Evolutionary conservation across 1,284 basidiomycete genomes (phyloP).

Genomic region (Heimioporus punctisporus): DNA sequence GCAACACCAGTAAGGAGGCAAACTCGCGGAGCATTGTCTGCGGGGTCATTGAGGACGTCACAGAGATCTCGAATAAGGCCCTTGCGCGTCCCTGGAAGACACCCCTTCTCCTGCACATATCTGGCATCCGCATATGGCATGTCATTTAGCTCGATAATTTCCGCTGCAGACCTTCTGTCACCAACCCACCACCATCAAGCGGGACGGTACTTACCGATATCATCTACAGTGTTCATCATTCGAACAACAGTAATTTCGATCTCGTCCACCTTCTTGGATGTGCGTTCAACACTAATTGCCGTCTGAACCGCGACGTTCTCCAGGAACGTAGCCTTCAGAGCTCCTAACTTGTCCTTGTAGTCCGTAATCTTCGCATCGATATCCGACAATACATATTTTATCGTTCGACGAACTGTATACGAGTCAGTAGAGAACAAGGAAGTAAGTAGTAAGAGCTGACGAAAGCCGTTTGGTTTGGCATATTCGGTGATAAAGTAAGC

Average conservation of each 20-base stretch:
- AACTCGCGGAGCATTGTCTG: slow-evolving; percentile 8
- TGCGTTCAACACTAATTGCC: slow-evolving; percentile 9
- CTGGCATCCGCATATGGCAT: slow-evolving; percentile 22
- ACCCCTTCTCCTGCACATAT: slow-evolving; percentile 19
- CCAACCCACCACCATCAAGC: too few species aligned
- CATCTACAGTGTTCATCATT: slow-evolving; percentile 16
- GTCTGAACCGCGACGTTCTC: slow-evolving; percentile 14
- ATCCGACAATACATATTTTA: slow-evolving; percentile 20
- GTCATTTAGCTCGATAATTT: slow-evolving; percentile 16
- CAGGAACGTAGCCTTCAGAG: slow-evolving; percentile 18
- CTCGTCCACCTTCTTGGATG: too few species aligned
- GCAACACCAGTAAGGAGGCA: slow-evolving; percentile 23
- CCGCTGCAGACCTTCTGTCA: slow-evolving; percentile 7
- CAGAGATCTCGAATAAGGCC: slow-evolving; percentile 16
- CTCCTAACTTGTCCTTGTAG: slow-evolving; percentile 20
- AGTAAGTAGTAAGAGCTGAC: slow-evolving; percentile 6
- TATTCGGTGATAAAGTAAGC: slow-evolving; percentile 28
- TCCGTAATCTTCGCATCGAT: slow-evolving; percentile 15
- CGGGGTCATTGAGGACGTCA: slow-evolving; percentile 12
- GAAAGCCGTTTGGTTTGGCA: slow-evolving; percentile 18
- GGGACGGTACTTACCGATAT: too few species aligned
- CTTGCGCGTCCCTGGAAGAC: slow-evolving; percentile 22
- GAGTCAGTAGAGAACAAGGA: slow-evolving; percentile 4
- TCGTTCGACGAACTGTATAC: slow-evolving; percentile 13
- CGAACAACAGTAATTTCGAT: slow-evolving; percentile 13